These are phyloP conservation scores for Penicillium egyptiacum DNA, from an alignment of 495 filamentous ascomycete species.

Conservation along the genomic window DNA sequence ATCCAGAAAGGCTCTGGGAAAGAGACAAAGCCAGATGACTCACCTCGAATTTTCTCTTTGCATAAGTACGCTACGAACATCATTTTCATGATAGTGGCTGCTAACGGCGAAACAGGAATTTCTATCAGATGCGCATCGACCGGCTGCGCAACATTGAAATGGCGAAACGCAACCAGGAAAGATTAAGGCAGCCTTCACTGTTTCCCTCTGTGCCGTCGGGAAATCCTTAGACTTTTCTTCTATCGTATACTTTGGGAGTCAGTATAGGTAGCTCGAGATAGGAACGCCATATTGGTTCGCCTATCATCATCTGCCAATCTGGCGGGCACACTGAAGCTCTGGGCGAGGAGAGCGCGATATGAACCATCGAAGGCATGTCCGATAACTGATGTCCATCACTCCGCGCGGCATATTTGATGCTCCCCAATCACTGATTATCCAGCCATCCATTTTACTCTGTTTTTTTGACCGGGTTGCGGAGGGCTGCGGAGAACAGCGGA, in stretches of 20 bases:
- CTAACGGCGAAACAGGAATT: constrained; percentile 55
- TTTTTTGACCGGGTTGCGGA: neutral
- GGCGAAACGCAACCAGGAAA: constrained; percentile 77
- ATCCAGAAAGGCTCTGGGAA: constrained; percentile 34
- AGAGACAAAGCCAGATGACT: constrained; percentile 40
- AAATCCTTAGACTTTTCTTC: constrained; percentile 44
- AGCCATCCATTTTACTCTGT: neutral
- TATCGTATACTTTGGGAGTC: too few relatives aligned
- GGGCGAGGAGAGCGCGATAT: neutral
- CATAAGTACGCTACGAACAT: constrained; percentile 63
- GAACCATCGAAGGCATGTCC: neutral
- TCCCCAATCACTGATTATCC: neutral
- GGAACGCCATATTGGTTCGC: neutral
- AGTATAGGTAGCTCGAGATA: neutral
- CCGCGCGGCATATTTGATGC: neutral
- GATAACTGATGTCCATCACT: neutral
- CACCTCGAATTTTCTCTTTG: constrained; percentile 78
- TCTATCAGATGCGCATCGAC: constrained; percentile 82
- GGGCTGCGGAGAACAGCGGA: neutral
- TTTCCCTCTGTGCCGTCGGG: constrained; percentile 84
- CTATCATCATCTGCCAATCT: neutral
- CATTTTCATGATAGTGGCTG: neutral
- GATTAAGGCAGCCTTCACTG: constrained; percentile 70
- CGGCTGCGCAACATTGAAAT: constrained; percentile 75
- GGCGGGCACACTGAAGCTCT: neutral